phyloP scores from a whole-genome alignment of 768 basidiomycete species.

The Guyanaporus albipodus region DNA sequence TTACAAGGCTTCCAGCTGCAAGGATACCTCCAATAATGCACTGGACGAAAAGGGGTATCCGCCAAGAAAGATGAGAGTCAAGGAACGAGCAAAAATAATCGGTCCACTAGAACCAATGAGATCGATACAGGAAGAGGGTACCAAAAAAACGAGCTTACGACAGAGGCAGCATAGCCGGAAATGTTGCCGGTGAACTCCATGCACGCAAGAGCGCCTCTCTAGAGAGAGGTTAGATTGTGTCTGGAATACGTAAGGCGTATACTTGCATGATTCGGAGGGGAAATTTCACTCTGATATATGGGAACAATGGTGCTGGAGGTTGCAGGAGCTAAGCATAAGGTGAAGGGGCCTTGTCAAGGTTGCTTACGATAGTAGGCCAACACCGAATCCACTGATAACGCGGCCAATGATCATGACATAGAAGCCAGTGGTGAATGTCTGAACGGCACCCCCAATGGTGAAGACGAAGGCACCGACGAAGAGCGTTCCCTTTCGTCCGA shows the following conservation, averaged over 20 bases:
- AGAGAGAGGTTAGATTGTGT: conserved; percentile 4
- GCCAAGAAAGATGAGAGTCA: conserved; percentile 84
- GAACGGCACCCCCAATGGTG: conserved; percentile 80
- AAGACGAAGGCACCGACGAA: conserved; percentile 82
- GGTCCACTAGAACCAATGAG: conserved; percentile 59
- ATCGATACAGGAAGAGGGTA: background rate
- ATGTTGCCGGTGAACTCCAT: conserved; percentile 96
- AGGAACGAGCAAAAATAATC: conserved; percentile 93
- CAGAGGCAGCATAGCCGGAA: conserved; percentile 84
- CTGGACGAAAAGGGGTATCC: conserved; percentile 85
- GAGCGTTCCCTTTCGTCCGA: conserved; percentile 83
- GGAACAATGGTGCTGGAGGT: conserved; percentile 80
- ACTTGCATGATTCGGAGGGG: conserved; percentile 82
- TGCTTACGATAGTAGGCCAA: conserved; percentile 81
- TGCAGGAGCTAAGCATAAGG: conserved; percentile 4
- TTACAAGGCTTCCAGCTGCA: conserved; percentile 69
- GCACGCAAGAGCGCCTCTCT: conserved; percentile 89
- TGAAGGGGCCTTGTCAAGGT: background rate
- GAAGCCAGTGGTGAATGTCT: conserved; percentile 79
- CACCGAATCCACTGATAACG: conserved; percentile 82
- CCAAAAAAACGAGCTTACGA: conserved; percentile 49
- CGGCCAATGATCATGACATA: conserved; percentile 79
- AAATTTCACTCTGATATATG: conserved; percentile 94
- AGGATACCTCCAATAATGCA: conserved; percentile 82
- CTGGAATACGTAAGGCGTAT: background rate